phyloP scores from a whole-genome alignment of 345 rosid species.

The Eutrema yunnanense region DNA sequence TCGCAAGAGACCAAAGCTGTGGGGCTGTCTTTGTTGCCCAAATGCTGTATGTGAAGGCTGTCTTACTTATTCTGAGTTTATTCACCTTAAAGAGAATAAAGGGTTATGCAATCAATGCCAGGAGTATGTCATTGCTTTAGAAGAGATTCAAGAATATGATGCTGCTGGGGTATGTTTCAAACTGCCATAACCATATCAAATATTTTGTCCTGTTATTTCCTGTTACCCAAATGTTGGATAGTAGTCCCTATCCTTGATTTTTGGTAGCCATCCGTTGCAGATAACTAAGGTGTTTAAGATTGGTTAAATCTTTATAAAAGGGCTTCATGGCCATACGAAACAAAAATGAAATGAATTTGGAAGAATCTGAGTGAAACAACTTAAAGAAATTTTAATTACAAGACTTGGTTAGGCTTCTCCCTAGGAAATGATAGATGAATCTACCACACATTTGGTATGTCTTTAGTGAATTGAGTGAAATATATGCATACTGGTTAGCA shows the following conservation, averaged over 20 bases:
- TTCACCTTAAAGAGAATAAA: conserved; percentile 11
- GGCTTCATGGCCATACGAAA: background rate
- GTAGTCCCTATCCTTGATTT: background rate
- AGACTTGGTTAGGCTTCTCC: background rate
- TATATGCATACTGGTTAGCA: background rate
- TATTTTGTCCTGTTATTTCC: background rate
- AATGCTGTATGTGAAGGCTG: conserved; percentile 23
- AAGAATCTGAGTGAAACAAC: background rate
- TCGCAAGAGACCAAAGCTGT: conserved; percentile 19
- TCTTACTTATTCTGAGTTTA: conserved; percentile 14
- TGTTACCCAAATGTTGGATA: background rate
- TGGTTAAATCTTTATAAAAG: background rate
- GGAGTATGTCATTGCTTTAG: conserved; percentile 13
- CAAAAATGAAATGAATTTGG: background rate
- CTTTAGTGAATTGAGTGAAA: background rate
- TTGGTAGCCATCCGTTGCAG: conserved; percentile 2
- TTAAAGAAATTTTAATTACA: background rate
- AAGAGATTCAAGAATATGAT: conserved; percentile 20
- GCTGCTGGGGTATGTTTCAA: conserved; percentile 23
- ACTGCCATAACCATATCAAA: background rate
- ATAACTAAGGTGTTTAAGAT: background rate
- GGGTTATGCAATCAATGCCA: conserved; percentile 26
- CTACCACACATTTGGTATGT: background rate
- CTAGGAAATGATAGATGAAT: background rate
- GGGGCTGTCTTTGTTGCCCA: conserved; percentile 19